phyloP scores from a whole-genome alignment of 163 green algal genomes.

The Smithsoniella earleae region DNA sequence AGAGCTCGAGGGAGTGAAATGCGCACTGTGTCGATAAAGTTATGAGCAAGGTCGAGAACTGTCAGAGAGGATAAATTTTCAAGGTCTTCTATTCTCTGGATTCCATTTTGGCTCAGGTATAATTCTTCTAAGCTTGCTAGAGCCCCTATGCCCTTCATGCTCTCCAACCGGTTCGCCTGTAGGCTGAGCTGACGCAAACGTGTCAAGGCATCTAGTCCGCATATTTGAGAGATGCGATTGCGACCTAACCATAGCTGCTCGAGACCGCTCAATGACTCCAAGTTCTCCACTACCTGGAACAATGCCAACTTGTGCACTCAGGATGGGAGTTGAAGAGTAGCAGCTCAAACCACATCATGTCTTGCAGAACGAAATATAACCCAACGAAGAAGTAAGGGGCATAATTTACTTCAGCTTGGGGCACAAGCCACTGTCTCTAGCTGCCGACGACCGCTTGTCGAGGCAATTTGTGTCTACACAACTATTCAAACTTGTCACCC shows the following conservation, averaged over 20 bases:
- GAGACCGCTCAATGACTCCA: slow-evolving; percentile 46
- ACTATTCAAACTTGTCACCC: background rate
- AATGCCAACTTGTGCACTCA: no score
- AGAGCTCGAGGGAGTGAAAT: no score
- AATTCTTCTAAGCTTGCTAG: slow-evolving; percentile 74
- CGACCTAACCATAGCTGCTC: slow-evolving; percentile 83
- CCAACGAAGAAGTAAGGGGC: background rate
- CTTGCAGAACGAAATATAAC: no score
- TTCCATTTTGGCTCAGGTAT: slow-evolving; percentile 86
- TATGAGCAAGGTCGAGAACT: slow-evolving; percentile 20
- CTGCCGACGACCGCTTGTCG: background rate
- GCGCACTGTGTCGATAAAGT: slow-evolving; percentile 8
- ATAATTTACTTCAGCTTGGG: background rate
- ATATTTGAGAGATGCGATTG: slow-evolving; percentile 66
- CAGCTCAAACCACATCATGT: no score
- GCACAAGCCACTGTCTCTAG: background rate
- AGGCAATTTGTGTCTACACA: background rate
- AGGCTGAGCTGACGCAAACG: slow-evolving; percentile 60
- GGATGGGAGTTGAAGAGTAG: no score
- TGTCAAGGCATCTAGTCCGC: slow-evolving; percentile 44
- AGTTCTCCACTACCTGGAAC: slow-evolving; percentile 31
- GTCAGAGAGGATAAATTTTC: background rate
- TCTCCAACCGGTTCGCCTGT: slow-evolving; percentile 79
- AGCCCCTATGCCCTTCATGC: slow-evolving; percentile 58
- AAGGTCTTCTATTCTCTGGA: slow-evolving; percentile 44